These are phyloP conservation scores for Diaporthe batatas DNA, from an alignment of 2,329 filamentous ascomycete species.

Conservation along the genomic window DNA sequence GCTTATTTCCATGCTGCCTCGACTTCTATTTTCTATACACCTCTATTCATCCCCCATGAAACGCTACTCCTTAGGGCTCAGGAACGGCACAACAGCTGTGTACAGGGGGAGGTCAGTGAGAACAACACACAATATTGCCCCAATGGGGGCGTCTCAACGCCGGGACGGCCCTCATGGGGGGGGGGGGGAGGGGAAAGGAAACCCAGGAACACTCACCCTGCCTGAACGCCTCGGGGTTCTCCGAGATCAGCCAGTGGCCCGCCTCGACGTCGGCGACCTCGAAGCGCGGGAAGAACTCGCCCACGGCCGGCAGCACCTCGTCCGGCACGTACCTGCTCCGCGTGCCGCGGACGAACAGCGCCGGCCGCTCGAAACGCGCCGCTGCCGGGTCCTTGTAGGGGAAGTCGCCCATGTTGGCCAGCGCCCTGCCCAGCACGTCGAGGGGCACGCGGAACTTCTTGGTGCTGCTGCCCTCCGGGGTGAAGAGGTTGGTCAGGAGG, in stretches of 20 bases:
- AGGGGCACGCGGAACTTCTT: conserved; percentile 87
- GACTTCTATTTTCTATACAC: conserved; percentile 3
- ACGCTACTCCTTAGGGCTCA: conserved; percentile 50
- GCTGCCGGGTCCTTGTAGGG: conserved; percentile 82
- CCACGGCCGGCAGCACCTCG: conserved; percentile 82
- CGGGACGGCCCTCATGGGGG: no score
- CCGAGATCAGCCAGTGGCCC: conserved; percentile 92
- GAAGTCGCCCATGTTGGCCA: conserved; percentile 88
- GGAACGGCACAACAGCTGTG: conserved; percentile 53
- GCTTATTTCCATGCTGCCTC: conserved; percentile 1
- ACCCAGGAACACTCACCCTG: conserved; percentile 65
- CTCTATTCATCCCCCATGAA: not conserved
- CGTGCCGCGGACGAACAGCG: conserved; percentile 85
- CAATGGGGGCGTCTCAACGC: no score
- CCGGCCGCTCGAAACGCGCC: conserved; percentile 79
- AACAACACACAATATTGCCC: not conserved
- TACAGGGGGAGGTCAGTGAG: conserved; percentile 25
- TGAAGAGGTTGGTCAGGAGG: conserved; percentile 85
- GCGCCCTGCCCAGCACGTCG: conserved; percentile 72
- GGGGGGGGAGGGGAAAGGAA: no score
- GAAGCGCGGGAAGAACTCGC: conserved; percentile 86
- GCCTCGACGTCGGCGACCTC: conserved; percentile 79
- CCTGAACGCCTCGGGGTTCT: conserved; percentile 84
- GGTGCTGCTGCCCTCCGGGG: conserved; percentile 62
- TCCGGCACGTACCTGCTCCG: conserved; percentile 84